phyloP scores from a whole-genome alignment of 164 flowering plant species.

The Aristolochia fimbriata region DNA sequence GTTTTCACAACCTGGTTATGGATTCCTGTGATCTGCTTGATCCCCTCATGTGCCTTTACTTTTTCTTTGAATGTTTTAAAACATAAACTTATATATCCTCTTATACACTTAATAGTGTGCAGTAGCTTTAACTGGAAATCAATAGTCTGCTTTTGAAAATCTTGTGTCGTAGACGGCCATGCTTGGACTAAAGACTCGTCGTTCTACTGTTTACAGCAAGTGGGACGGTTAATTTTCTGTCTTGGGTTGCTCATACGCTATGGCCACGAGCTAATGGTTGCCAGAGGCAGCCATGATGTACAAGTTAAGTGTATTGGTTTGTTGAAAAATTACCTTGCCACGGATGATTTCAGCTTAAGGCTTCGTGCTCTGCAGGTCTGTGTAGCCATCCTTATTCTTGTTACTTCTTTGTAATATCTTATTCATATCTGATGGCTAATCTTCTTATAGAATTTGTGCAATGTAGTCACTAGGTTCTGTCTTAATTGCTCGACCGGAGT shows the following conservation, averaged over 20 bases:
- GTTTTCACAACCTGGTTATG: no score
- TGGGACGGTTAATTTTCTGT: constrained; percentile 84
- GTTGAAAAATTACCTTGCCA: constrained; percentile 56
- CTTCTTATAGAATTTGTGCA: not conserved
- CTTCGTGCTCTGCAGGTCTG: constrained; percentile 83
- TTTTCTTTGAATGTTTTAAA: no score
- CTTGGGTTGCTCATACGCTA: constrained; percentile 88
- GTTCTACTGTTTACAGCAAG: constrained; percentile 38
- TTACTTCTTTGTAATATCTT: no score
- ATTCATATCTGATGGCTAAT: no score
- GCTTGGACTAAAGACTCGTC: not conserved
- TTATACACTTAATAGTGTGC: no score
- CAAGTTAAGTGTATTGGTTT: constrained; percentile 46
- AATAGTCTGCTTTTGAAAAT: not conserved
- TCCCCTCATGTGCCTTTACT: no score
- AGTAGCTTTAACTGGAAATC: not conserved
- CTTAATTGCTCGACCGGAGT: constrained; percentile 79
- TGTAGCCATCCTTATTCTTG: not conserved
- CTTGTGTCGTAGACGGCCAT: not conserved
- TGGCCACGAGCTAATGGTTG: constrained; percentile 48
- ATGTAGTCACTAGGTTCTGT: constrained; percentile 83
- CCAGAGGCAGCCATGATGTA: constrained; percentile 24
- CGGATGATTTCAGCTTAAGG: constrained; percentile 63
- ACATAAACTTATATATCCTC: no score
- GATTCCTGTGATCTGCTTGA: no score